Conservation (phyloP, 2,329 filamentous ascomycete genomes). For the Lecanicillium sp. region DNA sequence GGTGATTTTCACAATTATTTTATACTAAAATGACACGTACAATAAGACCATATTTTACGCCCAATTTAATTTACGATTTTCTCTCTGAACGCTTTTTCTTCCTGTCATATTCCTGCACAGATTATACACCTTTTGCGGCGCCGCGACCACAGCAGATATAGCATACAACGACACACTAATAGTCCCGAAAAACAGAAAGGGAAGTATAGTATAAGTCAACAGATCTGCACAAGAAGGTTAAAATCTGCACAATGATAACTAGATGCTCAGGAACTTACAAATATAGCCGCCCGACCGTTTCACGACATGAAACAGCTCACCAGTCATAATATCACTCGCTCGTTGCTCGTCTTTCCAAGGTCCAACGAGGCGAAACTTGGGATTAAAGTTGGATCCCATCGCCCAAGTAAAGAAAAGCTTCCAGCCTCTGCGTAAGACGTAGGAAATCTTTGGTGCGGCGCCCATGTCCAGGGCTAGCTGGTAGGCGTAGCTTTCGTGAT, state of each 20-base stretch:
- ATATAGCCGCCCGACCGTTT: slow-evolving; percentile 26
- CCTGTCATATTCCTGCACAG: no score
- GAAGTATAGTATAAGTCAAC: slow-evolving; percentile 26
- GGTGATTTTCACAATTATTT: no score
- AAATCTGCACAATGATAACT: background rate
- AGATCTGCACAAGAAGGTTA: slow-evolving; percentile 20
- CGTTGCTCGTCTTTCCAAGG: slow-evolving; percentile 31
- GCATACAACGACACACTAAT: slow-evolving; percentile 21
- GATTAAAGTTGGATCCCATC: slow-evolving; percentile 39
- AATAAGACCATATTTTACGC: no score
- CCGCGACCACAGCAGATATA: background rate
- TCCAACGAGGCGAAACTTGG: slow-evolving; percentile 37
- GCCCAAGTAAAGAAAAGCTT: slow-evolving; percentile 36
- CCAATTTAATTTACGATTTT: no score
- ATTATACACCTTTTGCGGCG: background rate
- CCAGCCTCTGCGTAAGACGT: slow-evolving; percentile 26
- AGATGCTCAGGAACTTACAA: slow-evolving; percentile 20
- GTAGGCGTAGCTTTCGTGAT: slow-evolving; percentile 41
- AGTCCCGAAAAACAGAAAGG: slow-evolving; percentile 25
- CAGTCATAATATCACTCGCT: slow-evolving; percentile 28
- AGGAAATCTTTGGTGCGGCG: slow-evolving; percentile 27
- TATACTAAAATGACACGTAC: no score
- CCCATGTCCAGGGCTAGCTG: slow-evolving; percentile 40
- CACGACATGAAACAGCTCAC: slow-evolving; percentile 31
- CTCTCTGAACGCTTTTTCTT: no score